phyloP scores from a whole-genome alignment of 805 yeast species.

The Vanderwaltozyma polyspora region DNA sequence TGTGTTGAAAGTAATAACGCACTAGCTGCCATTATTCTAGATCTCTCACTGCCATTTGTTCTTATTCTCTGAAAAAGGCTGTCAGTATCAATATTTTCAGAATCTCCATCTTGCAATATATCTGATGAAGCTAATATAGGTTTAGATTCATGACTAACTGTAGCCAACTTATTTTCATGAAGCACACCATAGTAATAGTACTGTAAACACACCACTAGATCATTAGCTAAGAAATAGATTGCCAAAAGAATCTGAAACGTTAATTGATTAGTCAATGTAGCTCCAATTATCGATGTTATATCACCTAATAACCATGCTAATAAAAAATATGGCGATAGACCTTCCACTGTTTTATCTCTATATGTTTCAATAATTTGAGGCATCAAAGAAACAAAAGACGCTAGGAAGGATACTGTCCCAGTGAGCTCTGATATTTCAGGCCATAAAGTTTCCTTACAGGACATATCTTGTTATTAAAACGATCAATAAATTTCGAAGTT shows the following conservation, averaged over 20 bases:
- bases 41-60: constrained; percentile 1
- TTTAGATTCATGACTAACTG: constrained; percentile 25
- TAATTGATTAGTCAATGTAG: constrained; percentile 63
- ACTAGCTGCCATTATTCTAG: neutral
- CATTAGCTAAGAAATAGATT: constrained; percentile 62
- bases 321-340: constrained; percentile 43
- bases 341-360: constrained; percentile 47
- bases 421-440: constrained; percentile 27
- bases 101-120: neutral
- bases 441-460: constrained; percentile 11
- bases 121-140: constrained; percentile 6
- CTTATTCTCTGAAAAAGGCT: constrained; percentile 1
- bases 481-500: too few relatives aligned
- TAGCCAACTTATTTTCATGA: constrained; percentile 22
- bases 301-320: constrained; percentile 37
- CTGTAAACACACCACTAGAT: constrained; percentile 55
- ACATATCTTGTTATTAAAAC: neutral
- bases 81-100: constrained; percentile 1
- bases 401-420: constrained; percentile 35
- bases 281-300: constrained; percentile 50
- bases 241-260: constrained; percentile 73
- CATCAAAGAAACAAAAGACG: constrained; percentile 39
- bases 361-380: constrained; percentile 51
- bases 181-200: constrained; percentile 51
- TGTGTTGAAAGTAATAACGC: neutral